phyloP scores from a whole-genome alignment of 345 rosid species.

The Combretum micranthum region DNA sequence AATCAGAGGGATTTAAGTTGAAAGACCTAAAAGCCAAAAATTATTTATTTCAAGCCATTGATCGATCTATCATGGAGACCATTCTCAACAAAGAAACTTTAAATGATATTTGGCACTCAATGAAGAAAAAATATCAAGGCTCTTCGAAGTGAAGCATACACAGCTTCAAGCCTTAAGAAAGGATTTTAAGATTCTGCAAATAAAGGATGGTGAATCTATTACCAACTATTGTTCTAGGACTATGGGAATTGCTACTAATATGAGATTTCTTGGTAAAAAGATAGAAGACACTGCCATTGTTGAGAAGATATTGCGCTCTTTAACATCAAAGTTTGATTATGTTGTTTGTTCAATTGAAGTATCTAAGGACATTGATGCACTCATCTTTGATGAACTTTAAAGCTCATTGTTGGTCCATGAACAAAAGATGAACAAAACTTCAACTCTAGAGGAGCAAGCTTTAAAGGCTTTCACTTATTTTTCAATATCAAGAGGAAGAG shows the following conservation, averaged over 20 bases:
- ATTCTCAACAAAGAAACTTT: neutral
- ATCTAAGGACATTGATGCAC: too few species aligned
- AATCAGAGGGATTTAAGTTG: neutral
- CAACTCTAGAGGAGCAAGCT: too few species aligned
- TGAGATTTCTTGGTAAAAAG: neutral
- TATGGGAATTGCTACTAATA: neutral
- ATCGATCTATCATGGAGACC: neutral
- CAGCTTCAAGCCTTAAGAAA: neutral
- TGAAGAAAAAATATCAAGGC: neutral
- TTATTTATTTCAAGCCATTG: neutral
- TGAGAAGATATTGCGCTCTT: neutral
- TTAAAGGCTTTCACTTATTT: too few species aligned
- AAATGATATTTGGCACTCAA: slow-evolving; percentile 1
- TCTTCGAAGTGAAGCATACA: neutral
- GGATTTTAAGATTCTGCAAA: slow-evolving; percentile 3
- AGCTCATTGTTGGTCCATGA: too few species aligned
- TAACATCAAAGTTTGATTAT: too few species aligned
- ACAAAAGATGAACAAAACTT: too few species aligned
- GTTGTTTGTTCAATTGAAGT: too few species aligned
- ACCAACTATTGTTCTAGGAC: neutral
- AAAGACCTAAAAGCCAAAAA: slow-evolving; percentile 3
- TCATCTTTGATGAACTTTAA: too few species aligned
- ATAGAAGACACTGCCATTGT: neutral
- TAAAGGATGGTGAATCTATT: neutral
- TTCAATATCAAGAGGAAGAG: too few species aligned